Conservation (phyloP, 2,329 filamentous ascomycete species). For the Monosporascus sp. region DNA sequence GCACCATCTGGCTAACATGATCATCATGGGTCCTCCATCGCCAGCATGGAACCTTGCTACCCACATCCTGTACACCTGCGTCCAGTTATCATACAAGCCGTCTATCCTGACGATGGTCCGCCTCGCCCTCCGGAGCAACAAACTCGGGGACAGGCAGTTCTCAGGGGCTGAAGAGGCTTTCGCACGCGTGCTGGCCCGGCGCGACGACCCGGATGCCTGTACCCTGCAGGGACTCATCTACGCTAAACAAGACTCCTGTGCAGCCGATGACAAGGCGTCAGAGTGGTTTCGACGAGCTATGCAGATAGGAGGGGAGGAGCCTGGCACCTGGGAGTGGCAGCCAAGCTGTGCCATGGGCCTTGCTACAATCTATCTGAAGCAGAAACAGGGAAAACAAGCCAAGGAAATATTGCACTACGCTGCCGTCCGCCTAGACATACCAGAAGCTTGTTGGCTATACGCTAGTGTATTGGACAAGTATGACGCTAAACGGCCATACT, state of each 20-base stretch:
- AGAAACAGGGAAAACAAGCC: conserved; percentile 15
- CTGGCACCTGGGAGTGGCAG: conserved; percentile 31
- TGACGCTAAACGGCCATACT: conserved; percentile 17
- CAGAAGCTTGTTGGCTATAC: conserved; percentile 20
- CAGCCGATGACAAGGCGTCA: conserved; percentile 21
- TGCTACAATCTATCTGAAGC: conserved; percentile 21
- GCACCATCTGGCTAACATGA: conserved; percentile 26
- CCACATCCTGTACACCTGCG: conserved; percentile 32
- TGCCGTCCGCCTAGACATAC: conserved; percentile 27
- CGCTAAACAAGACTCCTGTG: conserved; percentile 6
- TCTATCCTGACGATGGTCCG: conserved; percentile 29
- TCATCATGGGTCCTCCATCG: conserved; percentile 10
- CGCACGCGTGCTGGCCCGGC: conserved; percentile 12
- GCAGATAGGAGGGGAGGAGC: conserved; percentile 3
- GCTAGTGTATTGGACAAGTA: conserved; percentile 20
- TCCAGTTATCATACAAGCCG: conserved; percentile 28
- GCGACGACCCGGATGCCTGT: conserved; percentile 29
- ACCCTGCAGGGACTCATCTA: conserved; percentile 31
- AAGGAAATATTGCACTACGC: conserved; percentile 17
- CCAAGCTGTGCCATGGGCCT: conserved; percentile 24
- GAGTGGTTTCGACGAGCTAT: conserved; percentile 24
- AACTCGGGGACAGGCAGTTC: conserved; percentile 13
- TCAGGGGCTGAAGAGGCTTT: conserved; percentile 14
- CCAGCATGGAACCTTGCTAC: conserved; percentile 17
- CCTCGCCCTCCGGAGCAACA: conserved; percentile 10